phyloP scores from a whole-genome alignment of 495 filamentous ascomycete genomes.

The Neurospora sublineolata region DNA sequence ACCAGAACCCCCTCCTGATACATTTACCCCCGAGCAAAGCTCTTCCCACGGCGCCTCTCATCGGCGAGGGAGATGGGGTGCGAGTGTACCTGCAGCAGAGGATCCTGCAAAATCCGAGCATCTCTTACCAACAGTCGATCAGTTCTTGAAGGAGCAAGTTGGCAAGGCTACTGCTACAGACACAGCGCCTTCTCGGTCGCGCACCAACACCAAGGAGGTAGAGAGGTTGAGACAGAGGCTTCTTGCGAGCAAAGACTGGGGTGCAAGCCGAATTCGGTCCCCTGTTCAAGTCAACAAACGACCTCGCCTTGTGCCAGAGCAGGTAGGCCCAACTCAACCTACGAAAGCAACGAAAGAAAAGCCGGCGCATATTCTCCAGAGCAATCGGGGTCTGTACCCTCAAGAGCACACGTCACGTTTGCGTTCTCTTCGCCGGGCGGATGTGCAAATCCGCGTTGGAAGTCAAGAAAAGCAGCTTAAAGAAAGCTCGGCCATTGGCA shows the following conservation, averaged over 20 bases:
- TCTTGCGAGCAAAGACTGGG: conserved; percentile 15
- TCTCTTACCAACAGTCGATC: conserved; percentile 7
- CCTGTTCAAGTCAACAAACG: not conserved
- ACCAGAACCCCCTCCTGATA: conserved; percentile 3
- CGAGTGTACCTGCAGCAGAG: not conserved
- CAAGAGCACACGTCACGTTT: not conserved
- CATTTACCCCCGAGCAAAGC: not conserved
- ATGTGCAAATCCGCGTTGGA: conserved; percentile 27
- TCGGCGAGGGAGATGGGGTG: not conserved
- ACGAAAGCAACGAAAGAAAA: not conserved
- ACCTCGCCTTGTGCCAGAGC: not conserved
- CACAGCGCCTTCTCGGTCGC: not conserved
- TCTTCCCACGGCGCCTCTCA: not conserved
- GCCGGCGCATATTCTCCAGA: conserved; percentile 1
- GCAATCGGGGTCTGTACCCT: not conserved
- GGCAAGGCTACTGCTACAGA: not conserved
- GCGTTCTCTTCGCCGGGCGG: conserved; percentile 1
- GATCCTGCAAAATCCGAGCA: not conserved
- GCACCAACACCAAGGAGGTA: conserved; percentile 1
- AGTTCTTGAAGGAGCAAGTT: conserved; percentile 8
- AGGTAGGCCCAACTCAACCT: not conserved
- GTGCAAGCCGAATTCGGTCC: conserved; percentile 1
- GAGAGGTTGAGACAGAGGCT: conserved; percentile 11
- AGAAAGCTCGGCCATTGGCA: conserved; percentile 6
- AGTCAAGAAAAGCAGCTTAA: conserved; percentile 25